phyloP scores from a whole-genome alignment of 1,284 basidiomycete genomes.

The Tetrapyrgos nigripes region DNA sequence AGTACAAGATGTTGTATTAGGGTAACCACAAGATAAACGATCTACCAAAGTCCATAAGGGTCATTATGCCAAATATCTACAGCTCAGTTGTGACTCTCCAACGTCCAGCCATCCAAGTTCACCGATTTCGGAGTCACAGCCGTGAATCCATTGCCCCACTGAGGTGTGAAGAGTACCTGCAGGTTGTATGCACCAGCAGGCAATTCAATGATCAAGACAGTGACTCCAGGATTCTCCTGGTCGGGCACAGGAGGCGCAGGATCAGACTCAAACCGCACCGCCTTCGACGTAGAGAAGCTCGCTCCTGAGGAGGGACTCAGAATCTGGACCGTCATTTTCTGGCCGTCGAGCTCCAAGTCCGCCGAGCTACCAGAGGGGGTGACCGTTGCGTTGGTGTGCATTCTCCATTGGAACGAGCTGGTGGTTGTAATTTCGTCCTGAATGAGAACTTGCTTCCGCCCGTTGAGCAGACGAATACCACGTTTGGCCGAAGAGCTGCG shows the following conservation, averaged over 20 bases:
- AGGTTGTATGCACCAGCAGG: conserved; percentile 75
- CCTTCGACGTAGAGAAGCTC: conserved; percentile 51
- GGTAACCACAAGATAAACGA: neutral
- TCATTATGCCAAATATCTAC: neutral
- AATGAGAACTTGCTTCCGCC: conserved; percentile 85
- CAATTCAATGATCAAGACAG: conserved; percentile 80
- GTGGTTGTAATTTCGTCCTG: conserved; percentile 83
- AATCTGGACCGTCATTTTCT: conserved; percentile 64
- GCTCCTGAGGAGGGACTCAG: conserved; percentile 69
- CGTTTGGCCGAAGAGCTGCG: conserved; percentile 73
- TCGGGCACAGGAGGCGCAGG: conserved; percentile 71
- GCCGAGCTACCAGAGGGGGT: conserved; percentile 55
- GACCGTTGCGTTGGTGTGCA: conserved; percentile 90
- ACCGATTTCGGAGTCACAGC: conserved; percentile 75
- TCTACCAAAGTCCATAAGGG: neutral
- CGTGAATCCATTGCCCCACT: conserved; percentile 72
- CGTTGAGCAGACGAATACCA: conserved; percentile 88
- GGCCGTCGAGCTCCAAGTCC: conserved; percentile 68
- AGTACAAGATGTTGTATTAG: neutral
- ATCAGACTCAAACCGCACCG: conserved; percentile 65
- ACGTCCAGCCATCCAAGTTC: conserved; percentile 68
- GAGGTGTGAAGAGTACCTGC: conserved; percentile 87
- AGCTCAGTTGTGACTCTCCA: conserved; percentile 72
- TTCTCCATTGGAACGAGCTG: conserved; percentile 83
- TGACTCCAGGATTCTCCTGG: conserved; percentile 81